Conservation (phyloP, 805 yeast genomes). For the Starmera quercuum region DNA sequence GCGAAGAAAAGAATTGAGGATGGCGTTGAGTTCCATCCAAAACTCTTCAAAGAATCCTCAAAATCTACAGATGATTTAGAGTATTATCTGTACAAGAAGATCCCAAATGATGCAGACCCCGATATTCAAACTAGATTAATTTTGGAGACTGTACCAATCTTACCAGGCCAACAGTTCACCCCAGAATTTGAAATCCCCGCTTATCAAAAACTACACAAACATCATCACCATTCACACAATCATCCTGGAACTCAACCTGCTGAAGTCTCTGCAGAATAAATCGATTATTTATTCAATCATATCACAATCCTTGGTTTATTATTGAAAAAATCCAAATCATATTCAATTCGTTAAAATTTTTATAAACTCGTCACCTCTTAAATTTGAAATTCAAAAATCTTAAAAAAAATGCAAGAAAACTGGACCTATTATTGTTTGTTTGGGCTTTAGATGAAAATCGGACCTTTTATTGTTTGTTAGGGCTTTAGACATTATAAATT, state of each 20-base stretch:
- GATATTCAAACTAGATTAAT: conserved; percentile 48
- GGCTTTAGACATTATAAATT: too few species aligned
- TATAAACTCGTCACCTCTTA: too few species aligned
- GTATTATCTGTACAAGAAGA: conserved; percentile 57
- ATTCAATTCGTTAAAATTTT: too few species aligned
- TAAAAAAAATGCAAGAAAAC: too few species aligned
- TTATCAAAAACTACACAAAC: conserved; percentile 34
- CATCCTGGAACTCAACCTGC: neutral
- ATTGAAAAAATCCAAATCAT: too few species aligned
- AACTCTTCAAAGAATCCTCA: conserved; percentile 50
- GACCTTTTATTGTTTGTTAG: too few species aligned
- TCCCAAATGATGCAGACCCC: conserved; percentile 43
- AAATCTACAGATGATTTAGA: conserved; percentile 41
- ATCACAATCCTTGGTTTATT: too few species aligned
- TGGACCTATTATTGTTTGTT: too few species aligned
- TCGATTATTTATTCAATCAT: too few species aligned
- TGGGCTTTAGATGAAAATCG: too few species aligned
- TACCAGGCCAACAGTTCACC: conserved; percentile 73
- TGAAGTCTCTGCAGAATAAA: too few species aligned
- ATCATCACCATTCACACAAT: conserved; percentile 1
- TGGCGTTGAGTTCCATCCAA: conserved; percentile 76
- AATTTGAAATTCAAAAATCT: too few species aligned
- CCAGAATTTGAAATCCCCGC: conserved; percentile 66
- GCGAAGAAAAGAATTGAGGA: conserved; percentile 72
- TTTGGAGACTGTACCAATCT: conserved; percentile 63